Base-by-base conservation (phyloP, 2,329 filamentous ascomycete species). In the Fusarium domesticum region DNA sequence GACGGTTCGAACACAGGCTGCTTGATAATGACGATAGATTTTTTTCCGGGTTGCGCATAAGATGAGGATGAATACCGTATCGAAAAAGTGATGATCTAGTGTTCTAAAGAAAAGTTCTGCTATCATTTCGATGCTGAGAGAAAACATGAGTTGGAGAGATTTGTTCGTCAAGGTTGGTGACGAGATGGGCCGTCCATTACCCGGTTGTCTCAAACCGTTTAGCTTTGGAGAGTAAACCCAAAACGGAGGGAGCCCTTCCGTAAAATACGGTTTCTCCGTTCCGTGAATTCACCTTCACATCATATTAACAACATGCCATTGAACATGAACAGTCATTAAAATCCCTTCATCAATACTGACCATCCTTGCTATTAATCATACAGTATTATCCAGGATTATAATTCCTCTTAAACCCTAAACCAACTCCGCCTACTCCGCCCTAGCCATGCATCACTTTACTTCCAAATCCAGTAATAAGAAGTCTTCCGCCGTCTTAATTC, bases 1-100 rank as follows among this genome's bases (percentile, higher is more conserved):
- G 42, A 45, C 39, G 41, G 58, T 60, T 60, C 58, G 58, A 60
- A 60, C 20, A 59, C 58, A 47, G 35, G 30, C 33, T 5, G 3
- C 28, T 35, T 4, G 23, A 12, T 28, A 12, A 28, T 11, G 23
- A 28, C 14, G 10, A 12, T 28, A 12, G 39, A 39, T 34, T 47
- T 53, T 55, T 59, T 59, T 2, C 11, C 2, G 1, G 6, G 11
- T 6, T 28, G 18, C 11, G 6, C 7, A 35, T 11, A 15, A 31
- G 10, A 5, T 3, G 11, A 17, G 14, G n/a, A 17, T 20, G 8
- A 12, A 3, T 6, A 3, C 15, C 31, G 30, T 4, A 1, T 5
- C 5, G 15, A n/a, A 33, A 5, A 28, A 12, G 14, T 8, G 23
- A 11, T 5, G 14, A 10, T 5, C 10, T 28, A 12, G 23, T 28